A percentile compares a stretch with the other conserved stretches of the same genome.
Conservation (phyloP, 805 yeast species). For the Candida railenensis region DNA sequence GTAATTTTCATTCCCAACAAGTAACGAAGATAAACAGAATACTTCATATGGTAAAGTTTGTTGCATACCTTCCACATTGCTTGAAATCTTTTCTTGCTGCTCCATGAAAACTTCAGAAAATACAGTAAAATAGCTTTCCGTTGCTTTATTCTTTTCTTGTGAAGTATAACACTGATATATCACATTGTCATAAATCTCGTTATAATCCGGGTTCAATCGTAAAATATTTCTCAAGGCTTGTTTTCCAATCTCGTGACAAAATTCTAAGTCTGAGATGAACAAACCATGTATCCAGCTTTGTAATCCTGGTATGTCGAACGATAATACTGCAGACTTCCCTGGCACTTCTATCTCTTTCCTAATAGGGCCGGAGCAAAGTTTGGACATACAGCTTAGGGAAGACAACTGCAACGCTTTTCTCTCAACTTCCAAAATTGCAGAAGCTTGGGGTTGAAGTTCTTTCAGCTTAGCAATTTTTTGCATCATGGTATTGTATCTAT, state of each 20-base stretch:
- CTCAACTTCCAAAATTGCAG: conserved; percentile 78
- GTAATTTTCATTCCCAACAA: conserved; percentile 70
- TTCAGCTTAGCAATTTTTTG: conserved; percentile 37
- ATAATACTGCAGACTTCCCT: conserved; percentile 50
- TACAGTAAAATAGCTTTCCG: conserved; percentile 69
- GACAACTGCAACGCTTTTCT: conserved; percentile 66
- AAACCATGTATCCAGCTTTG: conserved; percentile 81
- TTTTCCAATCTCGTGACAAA: conserved; percentile 61
- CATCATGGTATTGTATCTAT: conserved; percentile 62
- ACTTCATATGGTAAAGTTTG: conserved; percentile 53
- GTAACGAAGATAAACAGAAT: conserved; percentile 72
- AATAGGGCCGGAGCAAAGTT: conserved; percentile 73
- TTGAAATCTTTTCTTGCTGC: conserved; percentile 21
- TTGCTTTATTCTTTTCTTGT: conserved; percentile 47
- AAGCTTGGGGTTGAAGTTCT: conserved; percentile 30
- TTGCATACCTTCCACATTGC: neutral
- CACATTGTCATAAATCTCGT: conserved; percentile 55
- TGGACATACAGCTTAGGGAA: conserved; percentile 81
- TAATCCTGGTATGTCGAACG: conserved; percentile 69
- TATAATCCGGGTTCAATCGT: conserved; percentile 53
- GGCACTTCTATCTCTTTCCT: conserved; percentile 39
- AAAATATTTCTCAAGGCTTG: conserved; percentile 71
- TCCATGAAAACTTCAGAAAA: conserved; percentile 63
- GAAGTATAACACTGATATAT: conserved; percentile 70
- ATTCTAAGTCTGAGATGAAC: conserved; percentile 56